Percentiles rank a stretch among this genome's conserved stretches.
Conservation (phyloP, 2,329 filamentous ascomycete genomes). For the Niveomyces coronatus region DNA sequence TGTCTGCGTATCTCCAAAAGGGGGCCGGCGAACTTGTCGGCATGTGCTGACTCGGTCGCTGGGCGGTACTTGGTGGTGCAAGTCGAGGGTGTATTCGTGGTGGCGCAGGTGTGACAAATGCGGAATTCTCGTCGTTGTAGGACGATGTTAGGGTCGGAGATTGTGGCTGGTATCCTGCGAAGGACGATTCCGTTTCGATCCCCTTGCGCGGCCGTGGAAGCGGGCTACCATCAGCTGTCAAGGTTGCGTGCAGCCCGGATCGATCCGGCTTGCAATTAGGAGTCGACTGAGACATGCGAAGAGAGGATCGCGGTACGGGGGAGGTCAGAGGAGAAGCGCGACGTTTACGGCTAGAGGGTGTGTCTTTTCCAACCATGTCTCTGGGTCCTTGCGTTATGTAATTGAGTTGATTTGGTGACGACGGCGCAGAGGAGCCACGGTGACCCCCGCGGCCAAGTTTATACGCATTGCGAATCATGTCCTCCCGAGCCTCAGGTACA, state of each 20-base stretch:
- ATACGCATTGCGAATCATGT: constrained; percentile 68
- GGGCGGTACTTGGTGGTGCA: constrained; percentile 69
- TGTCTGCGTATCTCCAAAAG: constrained; percentile 80
- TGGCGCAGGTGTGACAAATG: constrained; percentile 63
- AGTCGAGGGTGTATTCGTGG: constrained; percentile 63
- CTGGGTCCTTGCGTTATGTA: constrained; percentile 50
- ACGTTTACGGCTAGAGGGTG: constrained; percentile 43
- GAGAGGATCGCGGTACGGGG: constrained; percentile 41
- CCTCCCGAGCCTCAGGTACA: constrained; percentile 69
- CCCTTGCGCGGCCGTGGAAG: constrained; percentile 46
- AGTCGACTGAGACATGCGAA: constrained; percentile 44
- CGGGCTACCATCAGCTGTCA: constrained; percentile 49
- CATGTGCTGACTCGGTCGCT: constrained; percentile 76
- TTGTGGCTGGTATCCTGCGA: constrained; percentile 41
- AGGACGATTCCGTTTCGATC: constrained; percentile 32
- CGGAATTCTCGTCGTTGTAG: constrained; percentile 48
- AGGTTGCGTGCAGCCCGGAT: constrained; percentile 25
- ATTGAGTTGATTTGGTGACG: constrained; percentile 52
- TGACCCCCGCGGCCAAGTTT: constrained; percentile 53
- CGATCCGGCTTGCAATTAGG: constrained; percentile 42
- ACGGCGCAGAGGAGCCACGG: constrained; percentile 58
- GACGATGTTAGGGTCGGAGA: constrained; percentile 54
- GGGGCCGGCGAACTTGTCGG: constrained; percentile 76
- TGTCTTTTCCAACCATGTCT: constrained; percentile 43
- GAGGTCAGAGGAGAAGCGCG: constrained; percentile 45